Evolutionary conservation across 805 yeast genomes (phyloP).

Genomic region (Yarrowia sp.): DNA sequence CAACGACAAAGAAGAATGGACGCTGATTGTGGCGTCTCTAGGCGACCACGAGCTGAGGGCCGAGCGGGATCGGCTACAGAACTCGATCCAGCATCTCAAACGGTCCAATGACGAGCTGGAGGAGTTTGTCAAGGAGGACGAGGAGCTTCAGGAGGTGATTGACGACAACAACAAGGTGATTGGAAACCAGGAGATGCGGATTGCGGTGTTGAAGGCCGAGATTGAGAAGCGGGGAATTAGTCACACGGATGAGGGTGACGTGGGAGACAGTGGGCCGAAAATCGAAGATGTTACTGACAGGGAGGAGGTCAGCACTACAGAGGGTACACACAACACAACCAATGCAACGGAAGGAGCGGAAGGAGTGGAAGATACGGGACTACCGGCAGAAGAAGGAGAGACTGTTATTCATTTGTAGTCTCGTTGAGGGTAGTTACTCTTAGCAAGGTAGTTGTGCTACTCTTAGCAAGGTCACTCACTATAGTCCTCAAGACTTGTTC

Average conservation of each 20-base stretch:
- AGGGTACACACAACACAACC: background rate
- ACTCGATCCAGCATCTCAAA: conserved; percentile 46
- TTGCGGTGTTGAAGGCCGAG: conserved; percentile 4
- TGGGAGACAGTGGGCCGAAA: background rate
- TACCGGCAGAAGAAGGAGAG: background rate
- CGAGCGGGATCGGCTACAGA: conserved; percentile 46
- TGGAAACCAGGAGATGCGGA: conserved; percentile 24
- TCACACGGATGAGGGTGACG: background rate
- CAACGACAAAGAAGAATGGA: conserved; percentile 34
- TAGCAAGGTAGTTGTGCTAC: too few species aligned
- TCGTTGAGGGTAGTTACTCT: too few species aligned
- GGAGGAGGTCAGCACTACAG: background rate
- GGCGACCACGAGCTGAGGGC: conserved; percentile 35
- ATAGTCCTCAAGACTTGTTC: too few species aligned
- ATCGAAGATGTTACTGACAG: background rate
- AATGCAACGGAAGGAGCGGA: background rate
- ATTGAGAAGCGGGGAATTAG: conserved; percentile 11
- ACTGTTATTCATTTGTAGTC: conserved; percentile 19
- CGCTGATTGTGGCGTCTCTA: conserved; percentile 27
- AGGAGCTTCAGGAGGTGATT: conserved; percentile 33
- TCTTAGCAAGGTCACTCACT: too few species aligned
- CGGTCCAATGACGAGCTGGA: conserved; percentile 47
- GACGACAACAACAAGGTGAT: conserved; percentile 22
- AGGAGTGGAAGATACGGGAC: background rate
- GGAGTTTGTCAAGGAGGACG: conserved; percentile 42